Conservation (phyloP, 75 land plant species). For the Selaginella tamariscina region DNA sequence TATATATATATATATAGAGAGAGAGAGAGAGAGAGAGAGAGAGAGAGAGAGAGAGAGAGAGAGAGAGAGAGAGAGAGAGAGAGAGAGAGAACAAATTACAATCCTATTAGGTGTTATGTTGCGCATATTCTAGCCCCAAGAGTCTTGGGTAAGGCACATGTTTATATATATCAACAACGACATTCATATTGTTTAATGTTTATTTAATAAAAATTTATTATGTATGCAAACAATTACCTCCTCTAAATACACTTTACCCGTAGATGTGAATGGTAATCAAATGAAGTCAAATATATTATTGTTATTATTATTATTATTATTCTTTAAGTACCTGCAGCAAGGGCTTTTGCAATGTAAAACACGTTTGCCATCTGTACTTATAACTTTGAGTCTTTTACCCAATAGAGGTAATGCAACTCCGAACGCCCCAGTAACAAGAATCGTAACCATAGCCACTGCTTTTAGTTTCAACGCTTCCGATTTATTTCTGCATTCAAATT, state of each 20-base stretch:
- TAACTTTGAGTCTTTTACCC: constrained; percentile 34
- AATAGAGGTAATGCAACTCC: constrained; percentile 64
- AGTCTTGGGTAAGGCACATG: constrained; percentile 27
- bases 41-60: no score
- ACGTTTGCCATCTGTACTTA: constrained; percentile 45
- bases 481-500: constrained; percentile 40
- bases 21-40: no score
- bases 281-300: constrained; percentile 43
- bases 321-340: constrained; percentile 92
- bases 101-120: no score
- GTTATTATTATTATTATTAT: no score
- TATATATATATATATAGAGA: no score
- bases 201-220: no score
- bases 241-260: constrained; percentile 39
- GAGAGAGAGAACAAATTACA: no score
- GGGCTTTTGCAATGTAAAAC: constrained; percentile 63
- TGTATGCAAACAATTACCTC: no score
- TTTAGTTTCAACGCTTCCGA: constrained; percentile 41
- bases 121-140: no score
- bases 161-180: constrained; percentile 49
- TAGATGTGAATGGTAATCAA: constrained; percentile 37
- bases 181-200: no score
- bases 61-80: no score
- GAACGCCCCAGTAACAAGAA: constrained; percentile 39
- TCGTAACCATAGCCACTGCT: constrained; percentile 42